Conservation (phyloP, 495 filamentous ascomycete genomes). For the Penicillium silybi region DNA sequence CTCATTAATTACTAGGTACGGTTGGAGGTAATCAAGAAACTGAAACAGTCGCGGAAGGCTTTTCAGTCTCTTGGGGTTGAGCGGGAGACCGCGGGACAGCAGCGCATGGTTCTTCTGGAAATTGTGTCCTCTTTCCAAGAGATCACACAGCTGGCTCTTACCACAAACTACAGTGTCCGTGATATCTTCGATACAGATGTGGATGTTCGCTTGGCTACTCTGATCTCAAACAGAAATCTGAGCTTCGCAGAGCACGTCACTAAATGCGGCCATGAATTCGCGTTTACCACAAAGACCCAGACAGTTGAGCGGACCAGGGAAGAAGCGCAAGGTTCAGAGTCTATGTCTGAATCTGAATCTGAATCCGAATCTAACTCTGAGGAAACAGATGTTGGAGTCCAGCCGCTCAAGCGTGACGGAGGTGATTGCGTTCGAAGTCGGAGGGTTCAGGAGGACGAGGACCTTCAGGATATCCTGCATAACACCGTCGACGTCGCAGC, state of each 20-base stretch:
- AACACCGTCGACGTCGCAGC: constrained; percentile 1
- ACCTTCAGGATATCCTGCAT: constrained; percentile 27
- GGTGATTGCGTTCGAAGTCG: background rate
- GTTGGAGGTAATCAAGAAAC: constrained; percentile 4
- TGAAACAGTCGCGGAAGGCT: constrained; percentile 26
- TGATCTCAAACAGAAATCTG: constrained; percentile 37
- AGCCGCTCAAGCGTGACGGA: too few species aligned
- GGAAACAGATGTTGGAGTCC: too few species aligned
- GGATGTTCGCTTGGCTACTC: constrained; percentile 41
- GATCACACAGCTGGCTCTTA: constrained; percentile 34
- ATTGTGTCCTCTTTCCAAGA: constrained; percentile 42
- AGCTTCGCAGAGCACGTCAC: constrained; percentile 38
- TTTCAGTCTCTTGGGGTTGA: constrained; percentile 43
- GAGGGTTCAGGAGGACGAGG: background rate
- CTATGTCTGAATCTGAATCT: too few species aligned
- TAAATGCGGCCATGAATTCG: constrained; percentile 35
- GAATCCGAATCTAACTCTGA: too few species aligned
- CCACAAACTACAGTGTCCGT: constrained; percentile 39
- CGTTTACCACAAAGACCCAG: constrained; percentile 20
- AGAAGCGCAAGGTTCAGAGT: too few species aligned
- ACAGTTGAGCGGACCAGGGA: too few species aligned
- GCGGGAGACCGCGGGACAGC: constrained; percentile 38
- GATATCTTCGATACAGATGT: constrained; percentile 32
- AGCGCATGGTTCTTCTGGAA: constrained; percentile 39
- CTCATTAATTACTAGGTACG: too few species aligned